Percentiles rank a stretch among this genome's conserved stretches.
Conservation (phyloP, 371 early-diverging fungal species). For the Catenaria anguillulae region DNA sequence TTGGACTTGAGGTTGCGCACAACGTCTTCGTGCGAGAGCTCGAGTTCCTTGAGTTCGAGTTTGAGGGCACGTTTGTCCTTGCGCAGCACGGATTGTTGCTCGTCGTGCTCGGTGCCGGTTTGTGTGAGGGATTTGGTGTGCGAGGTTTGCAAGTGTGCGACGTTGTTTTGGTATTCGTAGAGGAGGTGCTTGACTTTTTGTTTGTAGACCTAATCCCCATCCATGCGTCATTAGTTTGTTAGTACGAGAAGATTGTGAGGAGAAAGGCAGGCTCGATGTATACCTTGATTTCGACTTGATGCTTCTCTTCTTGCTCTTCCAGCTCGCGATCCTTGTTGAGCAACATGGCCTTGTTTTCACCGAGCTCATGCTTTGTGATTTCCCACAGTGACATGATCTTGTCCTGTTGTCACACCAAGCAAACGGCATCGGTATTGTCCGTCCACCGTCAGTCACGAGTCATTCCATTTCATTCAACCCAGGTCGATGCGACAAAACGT, state of each 20-base stretch:
- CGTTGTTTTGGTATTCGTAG: conserved; percentile 46
- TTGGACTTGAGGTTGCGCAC: conserved; percentile 28
- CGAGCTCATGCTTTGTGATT: conserved; percentile 32
- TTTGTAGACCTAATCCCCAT: conserved; percentile 35
- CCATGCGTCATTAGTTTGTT: neutral
- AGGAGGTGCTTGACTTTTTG: conserved; percentile 48
- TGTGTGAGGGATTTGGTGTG: conserved; percentile 32
- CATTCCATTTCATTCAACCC: too few species aligned
- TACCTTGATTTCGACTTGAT: conserved; percentile 44
- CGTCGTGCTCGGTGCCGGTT: conserved; percentile 24
- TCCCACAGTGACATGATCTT: conserved; percentile 37
- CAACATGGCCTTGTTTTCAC: conserved; percentile 22
- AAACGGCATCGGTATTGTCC: conserved; percentile 3
- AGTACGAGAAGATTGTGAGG: neutral
- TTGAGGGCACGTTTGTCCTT: conserved; percentile 35
- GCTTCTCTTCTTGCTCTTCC: conserved; percentile 40
- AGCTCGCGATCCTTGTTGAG: conserved; percentile 38
- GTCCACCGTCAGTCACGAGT: neutral
- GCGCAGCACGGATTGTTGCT: conserved; percentile 18
- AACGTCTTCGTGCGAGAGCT: conserved; percentile 37
- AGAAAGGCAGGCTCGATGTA: neutral
- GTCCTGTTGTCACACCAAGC: conserved; percentile 20
- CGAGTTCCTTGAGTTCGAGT: conserved; percentile 36
- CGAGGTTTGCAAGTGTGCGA: conserved; percentile 40
- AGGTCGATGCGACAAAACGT: neutral